A percentile compares a stretch with the other conserved stretches of the same genome.
Evolutionary conservation across 1,139 yeast genomes (phyloP).

Genomic region (Kurtzmaniella natalensis): DNA sequence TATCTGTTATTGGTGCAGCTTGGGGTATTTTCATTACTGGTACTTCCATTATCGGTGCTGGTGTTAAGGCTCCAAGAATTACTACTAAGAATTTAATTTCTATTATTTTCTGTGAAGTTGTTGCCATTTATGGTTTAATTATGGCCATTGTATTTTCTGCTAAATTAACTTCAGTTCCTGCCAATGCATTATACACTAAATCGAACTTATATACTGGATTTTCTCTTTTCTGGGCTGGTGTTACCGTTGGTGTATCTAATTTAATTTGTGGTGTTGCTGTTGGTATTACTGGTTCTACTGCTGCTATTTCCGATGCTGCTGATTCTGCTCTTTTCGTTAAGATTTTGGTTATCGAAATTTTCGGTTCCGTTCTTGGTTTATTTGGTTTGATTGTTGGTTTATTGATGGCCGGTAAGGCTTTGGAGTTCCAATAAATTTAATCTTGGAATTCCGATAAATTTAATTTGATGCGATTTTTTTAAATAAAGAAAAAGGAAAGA

Average conservation of each 20-base stretch:
- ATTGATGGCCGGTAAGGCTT: conserved; percentile 94
- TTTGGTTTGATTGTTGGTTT: conserved; percentile 94
- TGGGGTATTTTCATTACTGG: conserved; percentile 99
- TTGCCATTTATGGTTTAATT: conserved; percentile 95
- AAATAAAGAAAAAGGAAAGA: too few relatives aligned
- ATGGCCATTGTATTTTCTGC: conserved; percentile 97
- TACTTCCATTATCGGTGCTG: conserved; percentile 92
- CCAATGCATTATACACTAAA: conserved; percentile 60
- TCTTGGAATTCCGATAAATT: too few relatives aligned
- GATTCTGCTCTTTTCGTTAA: conserved; percentile 93
- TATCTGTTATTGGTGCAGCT: conserved; percentile 96
- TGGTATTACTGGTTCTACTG: conserved; percentile 96
- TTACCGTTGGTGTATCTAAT: conserved; percentile 91
- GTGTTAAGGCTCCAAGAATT: conserved; percentile 95
- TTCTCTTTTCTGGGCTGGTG: conserved; percentile 96
- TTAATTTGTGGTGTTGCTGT: conserved; percentile 96
- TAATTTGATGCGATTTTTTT: too few relatives aligned
- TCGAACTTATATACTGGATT: conserved; percentile 91
- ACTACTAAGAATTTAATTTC: conserved; percentile 95
- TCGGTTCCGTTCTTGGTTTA: conserved; percentile 92
- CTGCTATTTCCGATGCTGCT: conserved; percentile 97
- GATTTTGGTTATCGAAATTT: conserved; percentile 93
- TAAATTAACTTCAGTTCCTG: conserved; percentile 71
- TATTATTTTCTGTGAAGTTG: conserved; percentile 98
- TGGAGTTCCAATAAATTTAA: conserved; percentile 60